A percentile compares a stretch with the other conserved stretches of the same genome.
phyloP scores from a whole-genome alignment of 371 early-diverging fungal species.

The Catenaria anguillulae region DNA sequence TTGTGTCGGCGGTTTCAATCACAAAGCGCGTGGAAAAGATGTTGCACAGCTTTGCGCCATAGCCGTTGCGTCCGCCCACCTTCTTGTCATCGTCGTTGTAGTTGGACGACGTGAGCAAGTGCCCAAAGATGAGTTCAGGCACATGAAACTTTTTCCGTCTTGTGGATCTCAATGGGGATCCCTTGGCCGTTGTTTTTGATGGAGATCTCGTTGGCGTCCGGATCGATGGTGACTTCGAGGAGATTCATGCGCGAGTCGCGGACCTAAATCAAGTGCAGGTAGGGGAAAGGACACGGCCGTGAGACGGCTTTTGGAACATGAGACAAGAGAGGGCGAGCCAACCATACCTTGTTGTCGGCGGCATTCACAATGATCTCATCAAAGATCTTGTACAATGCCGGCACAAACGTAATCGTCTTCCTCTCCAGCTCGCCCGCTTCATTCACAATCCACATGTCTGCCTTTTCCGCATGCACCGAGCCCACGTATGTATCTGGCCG shows the following conservation, averaged over 20 bases:
- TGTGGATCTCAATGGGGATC: slow-evolving; percentile 94
- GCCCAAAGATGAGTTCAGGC: slow-evolving; percentile 99
- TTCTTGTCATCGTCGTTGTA: slow-evolving; percentile 98
- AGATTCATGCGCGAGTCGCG: slow-evolving; percentile 86
- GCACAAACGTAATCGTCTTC: slow-evolving; percentile 71
- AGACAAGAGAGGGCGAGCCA: too few species aligned
- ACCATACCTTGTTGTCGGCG: slow-evolving; percentile 57
- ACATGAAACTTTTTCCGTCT: slow-evolving; percentile 90
- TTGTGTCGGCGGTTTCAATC: slow-evolving; percentile 95
- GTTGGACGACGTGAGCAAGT: slow-evolving; percentile 96
- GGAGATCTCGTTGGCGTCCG: slow-evolving; percentile 64
- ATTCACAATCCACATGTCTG: slow-evolving; percentile 72
- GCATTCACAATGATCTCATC: slow-evolving; percentile 99
- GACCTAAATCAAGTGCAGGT: slow-evolving; percentile 31
- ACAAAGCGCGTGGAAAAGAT: slow-evolving; percentile 95
- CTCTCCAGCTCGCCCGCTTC: slow-evolving; percentile 48
- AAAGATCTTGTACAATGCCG: slow-evolving; percentile 98
- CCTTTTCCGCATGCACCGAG: slow-evolving; percentile 73
- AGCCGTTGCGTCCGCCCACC: slow-evolving; percentile 99
- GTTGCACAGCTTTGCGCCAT: slow-evolving; percentile 99
- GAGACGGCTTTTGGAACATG: too few species aligned
- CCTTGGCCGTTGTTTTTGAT: slow-evolving; percentile 96
- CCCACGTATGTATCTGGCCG: slow-evolving; percentile 99
- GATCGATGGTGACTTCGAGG: slow-evolving; percentile 86
- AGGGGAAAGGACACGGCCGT: too few species aligned